Conservation (phyloP, 2,329 filamentous ascomycete species). For the Xylaria sp. region DNA sequence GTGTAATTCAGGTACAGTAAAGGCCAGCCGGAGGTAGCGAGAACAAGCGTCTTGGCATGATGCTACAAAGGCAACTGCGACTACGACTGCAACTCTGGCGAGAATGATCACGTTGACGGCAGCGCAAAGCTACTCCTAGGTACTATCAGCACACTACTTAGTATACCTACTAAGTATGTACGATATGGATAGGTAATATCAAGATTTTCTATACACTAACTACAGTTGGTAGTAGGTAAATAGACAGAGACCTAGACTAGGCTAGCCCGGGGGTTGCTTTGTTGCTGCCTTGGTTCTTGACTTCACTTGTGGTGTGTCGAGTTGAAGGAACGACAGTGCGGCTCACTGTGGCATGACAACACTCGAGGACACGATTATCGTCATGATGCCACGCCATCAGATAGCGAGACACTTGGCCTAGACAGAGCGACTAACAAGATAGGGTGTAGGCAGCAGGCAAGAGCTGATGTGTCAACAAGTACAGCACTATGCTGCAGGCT, state of each 20-base stretch:
- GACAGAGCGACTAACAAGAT: conserved; percentile 24
- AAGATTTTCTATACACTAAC: no score
- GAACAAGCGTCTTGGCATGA: conserved; percentile 16
- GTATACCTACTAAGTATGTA: no score
- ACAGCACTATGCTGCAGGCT: conserved; percentile 38
- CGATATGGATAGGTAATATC: no score
- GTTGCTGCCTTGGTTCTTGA: conserved; percentile 16
- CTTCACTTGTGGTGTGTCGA: background rate
- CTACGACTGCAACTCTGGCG: background rate
- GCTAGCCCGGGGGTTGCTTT: conserved; percentile 16
- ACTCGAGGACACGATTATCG: conserved; percentile 41
- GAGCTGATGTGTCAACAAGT: conserved; percentile 33
- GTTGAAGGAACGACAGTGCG: conserved; percentile 36
- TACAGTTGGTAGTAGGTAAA: background rate
- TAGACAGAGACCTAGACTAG: background rate
- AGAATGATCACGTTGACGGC: conserved; percentile 23
- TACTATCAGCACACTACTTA: no score
- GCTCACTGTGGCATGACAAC: conserved; percentile 43
- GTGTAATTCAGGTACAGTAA: conserved; percentile 15
- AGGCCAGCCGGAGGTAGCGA: conserved; percentile 25
- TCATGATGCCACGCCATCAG: conserved; percentile 42
- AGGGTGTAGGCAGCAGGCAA: conserved; percentile 20
- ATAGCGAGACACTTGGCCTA: conserved; percentile 40
- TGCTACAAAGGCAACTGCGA: conserved; percentile 18
- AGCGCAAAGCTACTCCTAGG: background rate